Evolutionary conservation across 495 filamentous ascomycete species (phyloP).

Genomic region (Apiosordaria backusii): DNA sequence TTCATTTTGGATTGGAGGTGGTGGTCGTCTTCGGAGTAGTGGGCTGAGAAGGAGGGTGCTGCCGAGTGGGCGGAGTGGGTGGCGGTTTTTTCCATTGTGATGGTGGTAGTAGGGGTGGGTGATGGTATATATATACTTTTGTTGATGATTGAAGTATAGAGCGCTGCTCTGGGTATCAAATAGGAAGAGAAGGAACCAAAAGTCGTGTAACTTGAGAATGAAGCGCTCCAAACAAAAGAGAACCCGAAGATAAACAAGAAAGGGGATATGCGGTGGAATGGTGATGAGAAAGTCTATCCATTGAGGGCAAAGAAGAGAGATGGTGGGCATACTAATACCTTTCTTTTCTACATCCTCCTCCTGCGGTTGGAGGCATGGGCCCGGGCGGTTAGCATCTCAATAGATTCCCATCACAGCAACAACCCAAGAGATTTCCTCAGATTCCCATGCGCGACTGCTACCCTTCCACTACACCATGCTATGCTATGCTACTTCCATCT

Average conservation of each 20-base stretch:
- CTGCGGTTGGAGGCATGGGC: too few relatives aligned
- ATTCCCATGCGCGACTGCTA: background rate
- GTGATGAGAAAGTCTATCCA: background rate
- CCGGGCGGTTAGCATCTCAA: background rate
- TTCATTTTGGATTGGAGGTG: slow-evolving; percentile 37
- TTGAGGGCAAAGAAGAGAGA: background rate
- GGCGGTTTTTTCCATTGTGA: slow-evolving; percentile 26
- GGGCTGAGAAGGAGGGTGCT: slow-evolving; percentile 37
- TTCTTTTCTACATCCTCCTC: background rate
- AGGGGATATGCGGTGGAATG: background rate
- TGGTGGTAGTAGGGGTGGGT: background rate
- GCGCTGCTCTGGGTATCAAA: background rate
- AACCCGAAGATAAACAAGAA: background rate
- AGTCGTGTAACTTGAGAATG: background rate
- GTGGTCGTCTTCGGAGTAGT: slow-evolving; percentile 29
- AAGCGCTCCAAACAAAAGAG: background rate
- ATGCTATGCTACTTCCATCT: background rate
- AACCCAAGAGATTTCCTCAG: too few relatives aligned
- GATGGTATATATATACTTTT: background rate
- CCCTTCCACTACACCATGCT: background rate
- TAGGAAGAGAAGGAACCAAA: background rate
- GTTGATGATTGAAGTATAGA: background rate
- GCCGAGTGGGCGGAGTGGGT: slow-evolving; percentile 1
- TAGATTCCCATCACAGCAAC: background rate
- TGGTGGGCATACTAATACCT: background rate